Base-by-base conservation (phyloP, 73 alveolate species). In the Uronychia setigera region DNA sequence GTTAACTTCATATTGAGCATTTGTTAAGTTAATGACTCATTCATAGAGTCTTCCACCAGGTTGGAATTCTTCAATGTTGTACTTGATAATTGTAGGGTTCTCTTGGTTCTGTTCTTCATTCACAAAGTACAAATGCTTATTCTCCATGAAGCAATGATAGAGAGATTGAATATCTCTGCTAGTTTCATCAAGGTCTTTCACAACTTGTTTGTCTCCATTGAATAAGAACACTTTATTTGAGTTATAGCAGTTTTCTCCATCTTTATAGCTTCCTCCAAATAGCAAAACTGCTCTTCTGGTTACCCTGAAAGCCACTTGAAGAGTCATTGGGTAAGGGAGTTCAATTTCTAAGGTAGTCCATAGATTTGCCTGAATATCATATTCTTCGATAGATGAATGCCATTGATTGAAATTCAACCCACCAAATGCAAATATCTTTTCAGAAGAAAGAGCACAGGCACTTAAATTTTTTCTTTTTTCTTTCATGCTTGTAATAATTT, bases 371-470 rank as follows among this genome's bases (percentile, higher is more conserved):
- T 60, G 80, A 0, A 88, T 60, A 1, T 78, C 31, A 58, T 82
- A 88, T 74, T 79, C 33, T 60, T 88, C 94, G 26, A 88, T 77
- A 0, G 94, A 34, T 26, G 74, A 78, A 13, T 33, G 57, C 25
- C 28, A 33, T n/a, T 78, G 77, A 28, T 78, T 76, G 1, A 32
- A 76, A 1, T 33, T 35, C 1, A 87, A 46, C 33, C 94, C 94
- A 0, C 94, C 94, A 35, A 88, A 88, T 28, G 76, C 94, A 76
- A 82, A 88, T 25, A 88, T 57, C 0, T 80, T 81, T n/a, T 88
- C 94, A 29, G 87, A 31, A 82, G 83, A 74, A n/a, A 88, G 31
- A 0, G 90, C 80, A 57, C 78, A 35, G n/a, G 86, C 78, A 13
- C 88, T 34, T 26, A 90, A 34, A 82, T 88, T 74, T 76, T 88